Conservation (phyloP, 805 yeast species). For the Candida chauliodis region DNA sequence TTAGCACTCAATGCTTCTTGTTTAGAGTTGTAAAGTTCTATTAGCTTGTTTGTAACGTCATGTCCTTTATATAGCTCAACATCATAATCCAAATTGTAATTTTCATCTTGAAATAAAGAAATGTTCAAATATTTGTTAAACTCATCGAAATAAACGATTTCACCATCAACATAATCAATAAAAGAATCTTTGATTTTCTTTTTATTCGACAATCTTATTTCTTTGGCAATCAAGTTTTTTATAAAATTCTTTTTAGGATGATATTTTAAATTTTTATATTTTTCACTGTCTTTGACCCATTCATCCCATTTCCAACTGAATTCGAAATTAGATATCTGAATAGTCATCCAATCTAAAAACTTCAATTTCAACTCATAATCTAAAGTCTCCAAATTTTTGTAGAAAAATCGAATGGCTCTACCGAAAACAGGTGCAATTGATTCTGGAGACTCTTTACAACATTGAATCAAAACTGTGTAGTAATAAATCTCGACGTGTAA, state of each 20-base stretch:
- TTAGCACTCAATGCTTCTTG: slow-evolving; percentile 13
- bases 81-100: slow-evolving; percentile 31
- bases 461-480: slow-evolving; percentile 79
- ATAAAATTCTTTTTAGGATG: slow-evolving; percentile 77
- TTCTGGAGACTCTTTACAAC: slow-evolving; percentile 68
- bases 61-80: slow-evolving; percentile 30
- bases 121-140: slow-evolving; percentile 38
- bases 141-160: slow-evolving; percentile 32
- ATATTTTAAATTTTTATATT: slow-evolving; percentile 42
- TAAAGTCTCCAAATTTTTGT: slow-evolving; percentile 57
- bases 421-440: slow-evolving; percentile 94
- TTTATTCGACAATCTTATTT: slow-evolving; percentile 75
- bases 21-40: slow-evolving; percentile 23
- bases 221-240: slow-evolving; percentile 76
- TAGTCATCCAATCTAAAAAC: slow-evolving; percentile 86
- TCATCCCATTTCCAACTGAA: slow-evolving; percentile 98
- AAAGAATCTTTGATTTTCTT: slow-evolving; percentile 69
- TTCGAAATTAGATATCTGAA: slow-evolving; percentile 88
- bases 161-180: slow-evolving; percentile 29
- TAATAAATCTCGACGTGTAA: slow-evolving; percentile 73
- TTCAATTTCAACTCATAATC: slow-evolving; percentile 75
- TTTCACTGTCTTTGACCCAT: slow-evolving; percentile 67
- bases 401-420: slow-evolving; percentile 81
- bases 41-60: slow-evolving; percentile 22
- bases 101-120: slow-evolving; percentile 23